Conservation (phyloP, 176 grass and related monocot genomes). For the Coix lacrymajobi region DNA sequence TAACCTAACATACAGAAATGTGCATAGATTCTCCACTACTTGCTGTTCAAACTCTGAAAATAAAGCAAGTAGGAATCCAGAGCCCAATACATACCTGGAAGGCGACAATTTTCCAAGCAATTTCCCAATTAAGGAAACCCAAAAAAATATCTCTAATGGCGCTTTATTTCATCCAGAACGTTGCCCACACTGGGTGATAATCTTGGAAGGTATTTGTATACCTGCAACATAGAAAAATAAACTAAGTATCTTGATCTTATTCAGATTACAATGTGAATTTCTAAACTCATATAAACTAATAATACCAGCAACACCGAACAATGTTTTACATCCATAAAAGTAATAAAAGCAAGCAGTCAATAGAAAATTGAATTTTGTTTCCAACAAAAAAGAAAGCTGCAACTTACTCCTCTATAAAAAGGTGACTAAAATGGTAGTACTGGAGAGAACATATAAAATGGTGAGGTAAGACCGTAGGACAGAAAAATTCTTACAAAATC, state of each 20-base stretch:
- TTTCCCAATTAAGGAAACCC: conserved; percentile 10
- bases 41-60: not conserved
- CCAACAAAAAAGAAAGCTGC: not conserved
- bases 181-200: conserved; percentile 81
- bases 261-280: not conserved
- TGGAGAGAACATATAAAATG: not conserved
- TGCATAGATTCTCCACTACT: not conserved
- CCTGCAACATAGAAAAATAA: conserved; percentile 44
- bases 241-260: conserved; percentile 5
- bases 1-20: not conserved
- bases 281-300: not conserved
- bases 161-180: conserved; percentile 64
- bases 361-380: not conserved
- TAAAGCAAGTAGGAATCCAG: not conserved
- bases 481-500: not conserved
- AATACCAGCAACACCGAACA: not conserved
- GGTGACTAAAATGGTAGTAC: not conserved
- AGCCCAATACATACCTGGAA: conserved; percentile 30
- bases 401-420: not conserved
- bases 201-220: conserved; percentile 96
- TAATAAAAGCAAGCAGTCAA: not conserved
- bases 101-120: not conserved
- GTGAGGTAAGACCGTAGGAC: not conserved
- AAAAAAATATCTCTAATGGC: conserved; percentile 53
- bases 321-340: conserved; percentile 11